Conservation (phyloP, 2,329 filamentous ascomycete genomes). For the Fusarium nodosum region DNA sequence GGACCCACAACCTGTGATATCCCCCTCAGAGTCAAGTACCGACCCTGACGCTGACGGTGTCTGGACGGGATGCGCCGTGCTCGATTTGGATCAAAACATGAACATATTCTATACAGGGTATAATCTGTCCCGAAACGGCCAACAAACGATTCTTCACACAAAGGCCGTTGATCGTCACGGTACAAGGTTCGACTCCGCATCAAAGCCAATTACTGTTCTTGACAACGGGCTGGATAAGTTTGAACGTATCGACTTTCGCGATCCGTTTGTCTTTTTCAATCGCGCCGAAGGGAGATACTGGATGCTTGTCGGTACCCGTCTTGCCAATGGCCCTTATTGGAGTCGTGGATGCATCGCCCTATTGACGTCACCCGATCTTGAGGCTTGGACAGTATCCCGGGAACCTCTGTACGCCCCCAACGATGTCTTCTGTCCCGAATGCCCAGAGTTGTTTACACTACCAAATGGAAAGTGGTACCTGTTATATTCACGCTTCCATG, state of each 20-base stretch:
- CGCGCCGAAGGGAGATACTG: slow-evolving; percentile 50
- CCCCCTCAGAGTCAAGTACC: slow-evolving; percentile 35
- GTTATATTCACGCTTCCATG: slow-evolving; percentile 53
- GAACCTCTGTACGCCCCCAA: slow-evolving; percentile 54
- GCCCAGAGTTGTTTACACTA: slow-evolving; percentile 55
- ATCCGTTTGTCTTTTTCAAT: slow-evolving; percentile 55
- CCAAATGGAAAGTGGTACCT: slow-evolving; percentile 56
- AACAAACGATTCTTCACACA: slow-evolving; percentile 53
- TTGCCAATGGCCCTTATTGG: slow-evolving; percentile 52
- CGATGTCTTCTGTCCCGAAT: slow-evolving; percentile 56
- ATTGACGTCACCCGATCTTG: slow-evolving; percentile 53
- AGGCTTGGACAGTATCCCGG: slow-evolving; percentile 50
- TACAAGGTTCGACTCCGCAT: slow-evolving; percentile 45
- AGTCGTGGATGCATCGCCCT: slow-evolving; percentile 56
- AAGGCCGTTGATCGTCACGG: slow-evolving; percentile 49
- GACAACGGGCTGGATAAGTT: slow-evolving; percentile 44
- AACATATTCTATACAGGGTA: slow-evolving; percentile 57
- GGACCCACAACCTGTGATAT: slow-evolving; percentile 46
- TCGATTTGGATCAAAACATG: slow-evolving; percentile 52
- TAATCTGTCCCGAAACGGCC: slow-evolving; percentile 50
- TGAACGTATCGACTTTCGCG: slow-evolving; percentile 56
- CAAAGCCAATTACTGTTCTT: slow-evolving; percentile 44
- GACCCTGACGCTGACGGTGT: slow-evolving; percentile 52
- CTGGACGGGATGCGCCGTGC: slow-evolving; percentile 54
- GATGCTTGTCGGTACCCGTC: slow-evolving; percentile 57